These are phyloP conservation scores for Populus nigra DNA, from an alignment of 345 rosid species.

Conservation along the genomic window DNA sequence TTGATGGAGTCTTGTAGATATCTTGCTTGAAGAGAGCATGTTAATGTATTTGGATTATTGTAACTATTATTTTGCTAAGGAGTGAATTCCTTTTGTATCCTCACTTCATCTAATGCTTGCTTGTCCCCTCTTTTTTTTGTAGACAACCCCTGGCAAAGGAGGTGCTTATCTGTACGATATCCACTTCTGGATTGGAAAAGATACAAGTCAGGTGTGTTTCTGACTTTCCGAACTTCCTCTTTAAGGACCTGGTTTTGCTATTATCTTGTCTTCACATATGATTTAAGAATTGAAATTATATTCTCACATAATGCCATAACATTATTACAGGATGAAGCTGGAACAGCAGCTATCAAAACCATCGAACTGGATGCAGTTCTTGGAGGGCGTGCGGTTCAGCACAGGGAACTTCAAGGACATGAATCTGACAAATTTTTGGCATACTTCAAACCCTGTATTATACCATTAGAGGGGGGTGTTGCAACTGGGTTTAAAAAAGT, in stretches of 20 bases:
- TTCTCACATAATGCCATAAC: slow-evolving; percentile 14
- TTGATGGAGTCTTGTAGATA: background rate
- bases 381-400: slow-evolving; percentile 99
- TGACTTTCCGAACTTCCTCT: slow-evolving; percentile 3
- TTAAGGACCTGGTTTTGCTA: background rate
- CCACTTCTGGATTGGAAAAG: slow-evolving; percentile 99
- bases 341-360: slow-evolving; percentile 95
- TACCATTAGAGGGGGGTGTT: slow-evolving; percentile 96
- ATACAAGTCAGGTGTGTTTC: slow-evolving; percentile 79
- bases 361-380: slow-evolving; percentile 93
- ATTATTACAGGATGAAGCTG: slow-evolving; percentile 84
- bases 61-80: background rate
- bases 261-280: slow-evolving; percentile 9
- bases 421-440: slow-evolving; percentile 97
- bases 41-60: background rate
- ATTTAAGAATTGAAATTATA: slow-evolving; percentile 8
- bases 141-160: slow-evolving; percentile 81
- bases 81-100: background rate
- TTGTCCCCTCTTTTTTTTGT: slow-evolving; percentile 21
- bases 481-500: slow-evolving; percentile 84
- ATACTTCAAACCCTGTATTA: slow-evolving; percentile 91
- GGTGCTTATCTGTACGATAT: slow-evolving; percentile 81
- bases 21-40: background rate
- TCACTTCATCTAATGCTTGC: slow-evolving; percentile 14
- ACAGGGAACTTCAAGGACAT: slow-evolving; percentile 96